Base-by-base conservation (phyloP, 805 yeast genomes). In the Yamadazyma insecticola region DNA sequence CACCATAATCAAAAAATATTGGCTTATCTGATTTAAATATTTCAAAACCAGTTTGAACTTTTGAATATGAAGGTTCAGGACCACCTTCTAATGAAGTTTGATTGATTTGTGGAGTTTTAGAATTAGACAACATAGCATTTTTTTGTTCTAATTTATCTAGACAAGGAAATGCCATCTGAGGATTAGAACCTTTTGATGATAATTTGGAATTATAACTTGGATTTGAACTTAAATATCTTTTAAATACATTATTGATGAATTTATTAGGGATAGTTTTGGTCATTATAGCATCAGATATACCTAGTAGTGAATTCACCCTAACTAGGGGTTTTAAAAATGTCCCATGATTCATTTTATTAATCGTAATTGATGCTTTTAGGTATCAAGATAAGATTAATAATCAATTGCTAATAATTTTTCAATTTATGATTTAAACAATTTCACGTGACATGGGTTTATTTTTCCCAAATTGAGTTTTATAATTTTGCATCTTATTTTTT, bases 11-110 rank as follows among this genome's bases (percentile, higher is more conserved):
- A 11, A 87, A 68, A 37, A 74, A 74, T 2, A 87, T 58, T 0
- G 90, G 89, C 15, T 72, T 58, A 3, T 60, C 35, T 7, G 78
- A 70, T 29, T 63, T 60, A 53, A 56, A 87, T 2, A 70, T 47
- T 36, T 82, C 67, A 47, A 78, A 87, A 2, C 94, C 95, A 15
- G 70, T 60, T 29, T 71, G 73, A 5, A 83, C 80, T 38, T 70
- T 68, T 1, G 88, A 69, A 55, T 88, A 89, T 1, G 81, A 72
- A 0, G 97, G 97, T 48, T 88, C 96, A 2, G 95, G 95, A 1
- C 92, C 88, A 27, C 75, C 67, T 30, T 78, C 81, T 29, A 74
- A 54, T 16, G 47, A 33, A 14, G 38, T 30, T n/a, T 29, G 22
- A 6, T 32, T 27, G 11, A 24, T 43, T 5, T 39, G 37, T 5